Percentiles rank a stretch among this genome's conserved stretches.
Conservation (phyloP, 108 stramenopile genomes). For the Nitzschia inconspicua region DNA sequence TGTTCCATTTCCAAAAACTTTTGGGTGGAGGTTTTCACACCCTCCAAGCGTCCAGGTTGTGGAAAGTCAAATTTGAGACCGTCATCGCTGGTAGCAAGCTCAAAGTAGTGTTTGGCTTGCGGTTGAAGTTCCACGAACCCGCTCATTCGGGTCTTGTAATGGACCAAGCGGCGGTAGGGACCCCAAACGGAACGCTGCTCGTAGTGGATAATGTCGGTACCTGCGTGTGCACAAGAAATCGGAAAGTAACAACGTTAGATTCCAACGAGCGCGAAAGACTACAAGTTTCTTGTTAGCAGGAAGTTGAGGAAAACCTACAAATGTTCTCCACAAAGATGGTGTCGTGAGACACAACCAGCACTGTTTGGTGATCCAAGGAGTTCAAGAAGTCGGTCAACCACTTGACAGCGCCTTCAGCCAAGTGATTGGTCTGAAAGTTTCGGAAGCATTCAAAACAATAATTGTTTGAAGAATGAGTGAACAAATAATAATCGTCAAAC, state of each 20-base stretch:
- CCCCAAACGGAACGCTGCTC: slow-evolving; percentile 86
- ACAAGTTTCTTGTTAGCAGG: no score
- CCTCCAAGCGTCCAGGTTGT: slow-evolving; percentile 90
- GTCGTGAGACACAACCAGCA: slow-evolving; percentile 92
- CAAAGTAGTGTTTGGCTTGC: slow-evolving; percentile 95
- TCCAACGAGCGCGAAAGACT: no score
- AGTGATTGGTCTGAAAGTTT: slow-evolving; percentile 85
- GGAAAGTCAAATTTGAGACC: slow-evolving; percentile 84
- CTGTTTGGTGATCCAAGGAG: slow-evolving; percentile 78
- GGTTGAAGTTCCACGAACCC: slow-evolving; percentile 91
- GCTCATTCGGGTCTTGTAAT: slow-evolving; percentile 87
- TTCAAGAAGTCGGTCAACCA: slow-evolving; percentile 87
- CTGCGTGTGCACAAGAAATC: no score
- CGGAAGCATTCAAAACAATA: no score
- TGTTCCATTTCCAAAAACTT: slow-evolving; percentile 92
- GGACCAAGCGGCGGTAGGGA: slow-evolving; percentile 88
- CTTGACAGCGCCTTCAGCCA: slow-evolving; percentile 79
- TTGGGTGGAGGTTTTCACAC: slow-evolving; percentile 93
- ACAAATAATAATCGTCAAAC: background rate
- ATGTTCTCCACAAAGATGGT: slow-evolving; percentile 89
- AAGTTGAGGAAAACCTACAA: no score
- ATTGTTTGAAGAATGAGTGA: slow-evolving; percentile 4
- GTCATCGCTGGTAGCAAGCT: slow-evolving; percentile 79
- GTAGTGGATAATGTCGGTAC: slow-evolving; percentile 96
- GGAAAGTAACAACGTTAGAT: no score